These are phyloP conservation scores for Suhomyces coccinellae DNA, from an alignment of 1,139 yeast species.

Conservation along the genomic window DNA sequence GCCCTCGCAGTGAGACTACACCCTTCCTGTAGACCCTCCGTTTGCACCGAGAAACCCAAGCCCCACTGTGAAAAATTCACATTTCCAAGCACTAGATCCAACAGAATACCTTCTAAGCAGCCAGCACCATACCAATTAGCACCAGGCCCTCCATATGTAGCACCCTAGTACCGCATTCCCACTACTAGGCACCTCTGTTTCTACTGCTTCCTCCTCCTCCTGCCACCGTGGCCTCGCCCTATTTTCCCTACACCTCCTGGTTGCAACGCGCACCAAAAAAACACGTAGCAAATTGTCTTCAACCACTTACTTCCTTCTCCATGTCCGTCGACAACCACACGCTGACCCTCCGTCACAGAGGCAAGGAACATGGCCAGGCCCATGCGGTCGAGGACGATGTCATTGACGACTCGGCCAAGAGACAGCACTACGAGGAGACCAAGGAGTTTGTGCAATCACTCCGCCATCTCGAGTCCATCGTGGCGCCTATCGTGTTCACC, in stretches of 20 bases:
- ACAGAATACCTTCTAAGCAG: too few species aligned
- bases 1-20: too few species aligned
- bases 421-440: constrained; percentile 31
- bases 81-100: too few species aligned
- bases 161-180: too few species aligned
- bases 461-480: constrained; percentile 33
- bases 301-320: constrained; percentile 1
- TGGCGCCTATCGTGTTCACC: constrained; percentile 52
- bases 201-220: not conserved
- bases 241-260: not conserved
- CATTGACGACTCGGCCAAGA: constrained; percentile 22
- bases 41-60: too few species aligned
- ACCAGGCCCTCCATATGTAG: too few species aligned
- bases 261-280: constrained; percentile 5
- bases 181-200: too few species aligned
- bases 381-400: constrained; percentile 10
- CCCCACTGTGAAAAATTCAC: too few species aligned
- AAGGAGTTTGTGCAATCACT: constrained; percentile 35
- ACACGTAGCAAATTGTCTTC: constrained; percentile 6
- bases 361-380: constrained; percentile 12
- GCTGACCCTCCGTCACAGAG: constrained; percentile 24
- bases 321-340: constrained; percentile 31
- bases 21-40: too few species aligned
- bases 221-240: not conserved
- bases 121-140: too few species aligned